Conservation (phyloP, 2,329 filamentous ascomycete genomes). For the Diaporthe sp. region DNA sequence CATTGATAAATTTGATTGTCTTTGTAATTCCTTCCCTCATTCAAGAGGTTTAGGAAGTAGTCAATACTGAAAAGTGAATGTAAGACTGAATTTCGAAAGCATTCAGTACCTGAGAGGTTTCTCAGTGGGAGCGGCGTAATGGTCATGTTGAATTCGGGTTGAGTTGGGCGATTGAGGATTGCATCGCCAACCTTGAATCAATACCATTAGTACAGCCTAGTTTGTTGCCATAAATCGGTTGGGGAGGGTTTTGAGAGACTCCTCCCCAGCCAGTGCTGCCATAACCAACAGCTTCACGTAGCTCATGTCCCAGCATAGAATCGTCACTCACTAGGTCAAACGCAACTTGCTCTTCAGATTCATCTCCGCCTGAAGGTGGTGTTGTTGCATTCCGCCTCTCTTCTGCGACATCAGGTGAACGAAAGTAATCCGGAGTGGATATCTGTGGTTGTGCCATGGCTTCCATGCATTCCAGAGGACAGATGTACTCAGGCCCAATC, state of each 20-base stretch:
- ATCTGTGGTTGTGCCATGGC: neutral
- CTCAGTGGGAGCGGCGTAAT: neutral
- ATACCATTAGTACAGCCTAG: neutral
- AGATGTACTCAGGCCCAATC: neutral
- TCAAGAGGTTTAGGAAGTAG: neutral
- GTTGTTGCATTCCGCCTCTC: neutral
- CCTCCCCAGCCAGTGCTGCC: neutral
- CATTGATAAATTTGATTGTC: neutral
- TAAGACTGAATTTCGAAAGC: slow-evolving; percentile 12
- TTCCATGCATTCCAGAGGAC: neutral
- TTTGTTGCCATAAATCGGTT: neutral
- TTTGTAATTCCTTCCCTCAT: fast-evolving
- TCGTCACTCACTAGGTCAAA: neutral
- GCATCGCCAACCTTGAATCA: neutral
- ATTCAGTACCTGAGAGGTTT: neutral
- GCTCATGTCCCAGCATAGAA: neutral
- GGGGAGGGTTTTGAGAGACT: fast-evolving
- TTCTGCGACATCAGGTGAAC: neutral
- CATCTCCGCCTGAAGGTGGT: neutral
- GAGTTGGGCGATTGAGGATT: neutral
- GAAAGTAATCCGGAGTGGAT: neutral
- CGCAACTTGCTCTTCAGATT: no score
- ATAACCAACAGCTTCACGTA: neutral
- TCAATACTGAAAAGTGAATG: slow-evolving; percentile 12
- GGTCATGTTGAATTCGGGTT: neutral